Conservation (phyloP, 192 early-diverging fungal species). For the Entomortierella lignicola region DNA sequence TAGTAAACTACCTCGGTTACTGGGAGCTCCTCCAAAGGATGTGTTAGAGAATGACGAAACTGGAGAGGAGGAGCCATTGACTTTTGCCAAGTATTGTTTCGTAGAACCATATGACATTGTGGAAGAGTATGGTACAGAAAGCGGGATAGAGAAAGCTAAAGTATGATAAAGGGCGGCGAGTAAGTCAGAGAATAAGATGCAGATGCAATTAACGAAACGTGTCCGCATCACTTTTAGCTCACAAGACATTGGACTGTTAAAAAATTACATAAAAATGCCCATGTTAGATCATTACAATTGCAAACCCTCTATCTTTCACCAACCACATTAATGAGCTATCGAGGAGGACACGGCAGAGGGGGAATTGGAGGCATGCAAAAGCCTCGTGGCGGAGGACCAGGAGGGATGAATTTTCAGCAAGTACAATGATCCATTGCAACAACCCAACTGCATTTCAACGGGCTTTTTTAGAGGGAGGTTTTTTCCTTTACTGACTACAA, state of each 20-base stretch:
- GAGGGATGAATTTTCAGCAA: slow-evolving; percentile 46
- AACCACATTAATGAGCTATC: slow-evolving; percentile 10
- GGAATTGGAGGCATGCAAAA: slow-evolving; percentile 43
- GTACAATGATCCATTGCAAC: background rate
- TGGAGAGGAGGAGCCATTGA: slow-evolving; percentile 46
- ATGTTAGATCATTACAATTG: too few relatives aligned
- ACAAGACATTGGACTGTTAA: too few relatives aligned
- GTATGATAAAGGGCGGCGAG: background rate
- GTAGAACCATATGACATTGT: slow-evolving; percentile 35
- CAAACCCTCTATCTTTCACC: too few relatives aligned
- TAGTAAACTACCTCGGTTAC: slow-evolving; percentile 5
- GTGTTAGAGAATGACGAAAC: slow-evolving; percentile 15
- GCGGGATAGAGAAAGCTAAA: background rate
- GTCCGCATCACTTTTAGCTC: too few relatives aligned
- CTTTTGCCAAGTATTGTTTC: slow-evolving; percentile 39
- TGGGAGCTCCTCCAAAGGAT: slow-evolving; percentile 32
- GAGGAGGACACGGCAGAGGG: slow-evolving; percentile 42
- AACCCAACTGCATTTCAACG: background rate
- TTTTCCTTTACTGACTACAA: too few relatives aligned
- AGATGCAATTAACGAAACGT: too few relatives aligned
- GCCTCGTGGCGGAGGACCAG: slow-evolving; percentile 30
- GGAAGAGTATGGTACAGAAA: background rate
- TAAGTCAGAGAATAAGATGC: too few relatives aligned
- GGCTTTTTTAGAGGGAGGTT: background rate
- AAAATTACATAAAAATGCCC: background rate